Percentiles rank a stretch among this genome's conserved stretches.
These are phyloP conservation scores for Solanum hybrid DNA, from an alignment of 305 asterid species.

Conservation along the genomic window DNA sequence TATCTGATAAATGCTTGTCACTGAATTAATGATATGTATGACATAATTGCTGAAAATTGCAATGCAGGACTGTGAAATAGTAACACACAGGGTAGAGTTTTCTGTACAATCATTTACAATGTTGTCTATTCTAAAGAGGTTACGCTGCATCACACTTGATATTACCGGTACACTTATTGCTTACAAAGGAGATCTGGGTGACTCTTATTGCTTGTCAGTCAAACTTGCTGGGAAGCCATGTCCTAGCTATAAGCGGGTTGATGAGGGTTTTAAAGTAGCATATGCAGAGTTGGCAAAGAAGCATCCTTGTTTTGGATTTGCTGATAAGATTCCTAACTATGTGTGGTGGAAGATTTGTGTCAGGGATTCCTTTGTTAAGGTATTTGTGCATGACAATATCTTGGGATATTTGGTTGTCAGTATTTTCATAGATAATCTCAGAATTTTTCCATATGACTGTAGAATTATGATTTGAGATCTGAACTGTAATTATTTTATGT, in stretches of 20 bases:
- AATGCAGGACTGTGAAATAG: background rate
- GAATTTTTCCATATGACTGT: background rate
- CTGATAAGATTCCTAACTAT: conserved; percentile 78
- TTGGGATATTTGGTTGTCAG: too few species aligned
- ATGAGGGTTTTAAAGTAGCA: conserved; percentile 84
- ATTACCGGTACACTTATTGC: conserved; percentile 95
- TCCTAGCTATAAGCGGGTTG: conserved; percentile 80
- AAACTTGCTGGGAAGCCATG: conserved; percentile 82
- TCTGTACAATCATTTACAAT: conserved; percentile 17
- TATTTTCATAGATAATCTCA: background rate
- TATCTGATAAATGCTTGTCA: background rate
- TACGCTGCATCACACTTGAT: conserved; percentile 76
- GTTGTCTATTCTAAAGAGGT: conserved; percentile 67
- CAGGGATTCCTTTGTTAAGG: conserved; percentile 77
- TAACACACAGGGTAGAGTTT: background rate
- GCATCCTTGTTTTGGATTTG: conserved; percentile 88
- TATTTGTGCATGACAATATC: conserved; percentile 16
- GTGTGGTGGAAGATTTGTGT: conserved; percentile 50
- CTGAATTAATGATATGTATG: background rate
- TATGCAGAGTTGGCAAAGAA: conserved; percentile 84
- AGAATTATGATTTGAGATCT: background rate
- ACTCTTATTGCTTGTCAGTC: conserved; percentile 98
- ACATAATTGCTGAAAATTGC: background rate
- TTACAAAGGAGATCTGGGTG: conserved; percentile 96
- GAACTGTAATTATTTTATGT: background rate